Evolutionary conservation across 2,329 filamentous ascomycete genomes (phyloP).

Genomic region (Coniochaeta sp.): DNA sequence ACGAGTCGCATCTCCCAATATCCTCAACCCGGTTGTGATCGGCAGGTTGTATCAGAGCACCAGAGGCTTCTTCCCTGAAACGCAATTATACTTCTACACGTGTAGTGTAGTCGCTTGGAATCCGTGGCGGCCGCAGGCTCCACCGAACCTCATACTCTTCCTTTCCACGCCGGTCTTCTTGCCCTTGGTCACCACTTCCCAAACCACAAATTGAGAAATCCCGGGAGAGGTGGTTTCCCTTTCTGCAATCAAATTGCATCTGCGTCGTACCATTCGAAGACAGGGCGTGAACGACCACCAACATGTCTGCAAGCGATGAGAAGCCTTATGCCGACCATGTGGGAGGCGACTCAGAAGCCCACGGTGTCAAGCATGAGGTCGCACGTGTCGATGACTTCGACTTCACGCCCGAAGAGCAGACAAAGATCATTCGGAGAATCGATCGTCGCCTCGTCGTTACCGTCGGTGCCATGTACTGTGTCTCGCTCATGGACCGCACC

Average conservation of each 20-base stretch:
- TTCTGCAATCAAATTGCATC: neutral
- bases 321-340: neutral
- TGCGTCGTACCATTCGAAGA: neutral
- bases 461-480: conserved; percentile 62
- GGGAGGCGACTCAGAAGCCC: neutral
- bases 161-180: too few relatives aligned
- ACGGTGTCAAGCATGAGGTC: neutral
- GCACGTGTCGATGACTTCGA: conserved; percentile 15
- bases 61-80: too few relatives aligned
- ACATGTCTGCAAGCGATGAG: neutral
- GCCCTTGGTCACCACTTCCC: too few relatives aligned
- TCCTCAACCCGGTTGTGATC: neutral
- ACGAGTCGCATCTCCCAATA: neutral
- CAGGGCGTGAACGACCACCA: neutral
- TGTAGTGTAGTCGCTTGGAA: too few relatives aligned
- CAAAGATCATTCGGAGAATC: conserved; percentile 59
- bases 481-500: conserved; percentile 71
- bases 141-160: too few relatives aligned
- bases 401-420: conserved; percentile 56
- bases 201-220: too few relatives aligned
- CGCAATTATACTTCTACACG: too few relatives aligned
- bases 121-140: neutral
- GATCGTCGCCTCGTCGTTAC: conserved; percentile 58
- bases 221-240: neutral
- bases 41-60: neutral